phyloP scores from a whole-genome alignment of 805 yeast genomes.

The Kuraishia borneana region DNA sequence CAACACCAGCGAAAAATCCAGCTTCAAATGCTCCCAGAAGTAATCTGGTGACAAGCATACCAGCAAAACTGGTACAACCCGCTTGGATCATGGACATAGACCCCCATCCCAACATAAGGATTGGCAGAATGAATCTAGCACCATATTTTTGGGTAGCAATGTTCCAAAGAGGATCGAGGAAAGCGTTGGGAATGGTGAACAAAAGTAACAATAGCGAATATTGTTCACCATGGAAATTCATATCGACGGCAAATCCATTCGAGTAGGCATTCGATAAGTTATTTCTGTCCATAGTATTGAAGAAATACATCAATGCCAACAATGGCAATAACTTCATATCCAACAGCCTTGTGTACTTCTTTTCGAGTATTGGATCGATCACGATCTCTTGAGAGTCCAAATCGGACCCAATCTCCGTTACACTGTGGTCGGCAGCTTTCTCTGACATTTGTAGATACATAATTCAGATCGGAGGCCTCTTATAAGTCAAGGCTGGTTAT shows the following conservation, averaged over 20 bases:
- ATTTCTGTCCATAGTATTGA: conserved; percentile 38
- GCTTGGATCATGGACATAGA: conserved; percentile 25
- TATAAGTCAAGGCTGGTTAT: too few species aligned
- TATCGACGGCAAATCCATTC: conserved; percentile 28
- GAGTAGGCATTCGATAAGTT: conserved; percentile 41
- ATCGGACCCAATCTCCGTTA: too few species aligned
- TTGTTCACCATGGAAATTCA: conserved; percentile 26
- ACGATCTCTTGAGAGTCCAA: too few species aligned
- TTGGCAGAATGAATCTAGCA: conserved; percentile 32
- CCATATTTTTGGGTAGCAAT: conserved; percentile 26
- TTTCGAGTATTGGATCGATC: conserved; percentile 10
- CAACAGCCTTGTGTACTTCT: conserved; percentile 25
- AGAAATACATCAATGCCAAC: conserved; percentile 32
- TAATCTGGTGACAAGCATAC: conserved; percentile 17
- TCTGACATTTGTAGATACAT: too few species aligned
- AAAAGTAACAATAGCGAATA: conserved; percentile 32
- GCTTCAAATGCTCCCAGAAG: conserved; percentile 20
- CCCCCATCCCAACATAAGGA: conserved; percentile 33
- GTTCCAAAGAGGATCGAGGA: conserved; percentile 28
- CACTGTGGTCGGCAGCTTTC: too few species aligned
- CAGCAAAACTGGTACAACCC: conserved; percentile 28
- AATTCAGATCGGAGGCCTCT: too few species aligned
- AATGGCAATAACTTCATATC: conserved; percentile 33
- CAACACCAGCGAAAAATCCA: conserved; percentile 17
- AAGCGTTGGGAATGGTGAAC: conserved; percentile 32